Conservation (phyloP, 192 early-diverging fungal genomes). For the Glomus cerebriforme region DNA sequence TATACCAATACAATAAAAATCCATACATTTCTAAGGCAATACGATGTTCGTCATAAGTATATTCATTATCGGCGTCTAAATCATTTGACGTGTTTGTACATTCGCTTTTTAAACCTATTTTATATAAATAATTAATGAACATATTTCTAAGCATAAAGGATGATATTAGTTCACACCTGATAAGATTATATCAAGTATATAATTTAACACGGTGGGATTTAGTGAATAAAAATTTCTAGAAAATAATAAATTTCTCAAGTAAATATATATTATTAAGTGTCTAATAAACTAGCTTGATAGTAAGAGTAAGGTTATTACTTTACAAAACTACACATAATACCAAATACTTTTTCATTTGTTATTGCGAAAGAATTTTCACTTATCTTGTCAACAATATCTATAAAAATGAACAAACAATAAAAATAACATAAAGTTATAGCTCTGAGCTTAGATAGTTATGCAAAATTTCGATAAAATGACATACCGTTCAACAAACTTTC, state of each 20-base stretch:
- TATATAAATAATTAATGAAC: background rate
- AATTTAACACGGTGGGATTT: slow-evolving; percentile 49
- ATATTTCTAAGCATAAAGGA: background rate
- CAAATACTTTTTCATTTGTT: slow-evolving; percentile 51
- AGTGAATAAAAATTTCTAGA: slow-evolving; percentile 55
- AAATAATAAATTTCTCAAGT: background rate
- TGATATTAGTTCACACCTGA: slow-evolving; percentile 51
- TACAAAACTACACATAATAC: slow-evolving; percentile 60
- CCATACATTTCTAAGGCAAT: slow-evolving; percentile 78
- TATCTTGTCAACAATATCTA: slow-evolving; percentile 44
- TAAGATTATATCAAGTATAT: slow-evolving; percentile 70
- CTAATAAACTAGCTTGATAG: background rate
- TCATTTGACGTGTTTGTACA: slow-evolving; percentile 61
- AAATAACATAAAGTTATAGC: background rate
- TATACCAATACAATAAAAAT: slow-evolving; percentile 82
- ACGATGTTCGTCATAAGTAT: slow-evolving; percentile 68
- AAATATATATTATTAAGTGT: background rate
- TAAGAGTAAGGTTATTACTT: slow-evolving; percentile 50
- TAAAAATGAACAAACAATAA: no score
- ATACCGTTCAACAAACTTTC: no score
- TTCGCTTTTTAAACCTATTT: slow-evolving; percentile 65
- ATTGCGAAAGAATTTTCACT: slow-evolving; percentile 38
- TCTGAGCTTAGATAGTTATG: no score
- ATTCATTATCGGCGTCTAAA: slow-evolving; percentile 66
- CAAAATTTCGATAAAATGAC: no score